Evolutionary conservation across 1,139 yeast species (phyloP), one percentile per base, ranked within the genome.

Genomic region (Hyphopichia buzzinii): DNA sequence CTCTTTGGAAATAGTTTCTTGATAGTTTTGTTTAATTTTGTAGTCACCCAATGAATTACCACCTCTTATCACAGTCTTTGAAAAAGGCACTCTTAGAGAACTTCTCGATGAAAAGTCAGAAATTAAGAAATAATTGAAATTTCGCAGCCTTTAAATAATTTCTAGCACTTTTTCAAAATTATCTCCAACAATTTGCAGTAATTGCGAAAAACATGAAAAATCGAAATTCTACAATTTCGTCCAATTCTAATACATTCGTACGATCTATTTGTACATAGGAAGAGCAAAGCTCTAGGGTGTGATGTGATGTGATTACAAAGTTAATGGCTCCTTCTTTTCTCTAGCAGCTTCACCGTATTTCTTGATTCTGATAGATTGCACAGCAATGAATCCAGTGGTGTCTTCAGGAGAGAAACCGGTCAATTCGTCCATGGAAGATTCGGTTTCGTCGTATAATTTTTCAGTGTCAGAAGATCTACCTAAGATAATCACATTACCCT

Each of bases 331-430:
- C 40, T 84, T 86, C 55, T 79, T 81, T 62, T 82, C 90, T 68
- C 86, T 82, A 62, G 89, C 95, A 57, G 95, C 79, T 69, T 89
- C 95, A 67, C 98, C 98, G 64, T 86, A 92, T 73, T 92, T 92
- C 78, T 92, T 92, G 62, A 92, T 85, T 77, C 98, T 88, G 64
- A 92, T 92, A 46, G 97, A 86, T 77, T 92, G 96, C 51, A 92
- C 95, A 52, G 96, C 89, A 67, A 92, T 92, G 79, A 92, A 92
- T 40, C 98, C 98, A 46, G 95, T 74, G 45, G 98, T 88, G 64
- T 92, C 97, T 63, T 86, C 90, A 44, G 98, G 98, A 55, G 88
- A 84, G 77, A 92, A 92, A 41, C 97, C 98, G 41, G 97, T 90
- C 58, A 92, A 81, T 72, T 92, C 97, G 67, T 92, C 98, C 98